These are phyloP conservation scores for Colletotrichum tabaci DNA, from an alignment of 2,329 filamentous ascomycete species.

Conservation along the genomic window DNA sequence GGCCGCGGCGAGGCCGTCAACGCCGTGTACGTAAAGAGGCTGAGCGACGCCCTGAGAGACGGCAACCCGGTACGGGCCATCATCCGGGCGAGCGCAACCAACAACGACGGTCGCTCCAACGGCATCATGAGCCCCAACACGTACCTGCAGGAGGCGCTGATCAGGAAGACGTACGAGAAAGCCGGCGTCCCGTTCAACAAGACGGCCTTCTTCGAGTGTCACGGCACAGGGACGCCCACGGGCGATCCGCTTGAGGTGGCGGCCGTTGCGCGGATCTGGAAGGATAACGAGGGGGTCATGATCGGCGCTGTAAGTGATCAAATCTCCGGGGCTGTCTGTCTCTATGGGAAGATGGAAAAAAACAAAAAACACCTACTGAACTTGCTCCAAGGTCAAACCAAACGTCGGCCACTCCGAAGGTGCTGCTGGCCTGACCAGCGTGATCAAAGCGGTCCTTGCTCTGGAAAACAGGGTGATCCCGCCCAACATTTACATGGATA, in stretches of 20 bases:
- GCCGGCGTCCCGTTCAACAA: constrained; percentile 41
- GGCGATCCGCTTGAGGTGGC: constrained; percentile 56
- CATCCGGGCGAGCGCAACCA: constrained; percentile 49
- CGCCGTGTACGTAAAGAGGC: constrained; percentile 56
- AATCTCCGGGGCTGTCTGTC: no score
- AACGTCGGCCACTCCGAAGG: constrained; percentile 57
- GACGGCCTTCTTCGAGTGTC: constrained; percentile 49
- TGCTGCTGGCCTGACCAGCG: constrained; percentile 49
- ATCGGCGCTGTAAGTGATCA: constrained; percentile 48
- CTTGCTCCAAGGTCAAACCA: constrained; percentile 49
- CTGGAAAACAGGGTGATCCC: constrained; percentile 39
- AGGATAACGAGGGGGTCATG: constrained; percentile 45
- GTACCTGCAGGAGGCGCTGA: constrained; percentile 48
- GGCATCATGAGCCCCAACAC: constrained; percentile 57
- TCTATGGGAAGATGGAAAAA: no score
- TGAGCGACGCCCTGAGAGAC: constrained; percentile 57
- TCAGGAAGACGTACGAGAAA: constrained; percentile 48
- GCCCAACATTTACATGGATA: constrained; percentile 42
- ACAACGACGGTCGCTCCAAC: constrained; percentile 53
- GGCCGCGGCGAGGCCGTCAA: constrained; percentile 56
- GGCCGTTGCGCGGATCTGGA: constrained; percentile 49
- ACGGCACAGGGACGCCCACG: constrained; percentile 57
- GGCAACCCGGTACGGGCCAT: constrained; percentile 54
- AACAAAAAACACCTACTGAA: no score
- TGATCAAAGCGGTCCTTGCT: constrained; percentile 53